Percentiles rank a stretch among this genome's conserved stretches.
Evolutionary conservation across 305 asterid species (phyloP).

Genomic region (Plantago rigida): DNA sequence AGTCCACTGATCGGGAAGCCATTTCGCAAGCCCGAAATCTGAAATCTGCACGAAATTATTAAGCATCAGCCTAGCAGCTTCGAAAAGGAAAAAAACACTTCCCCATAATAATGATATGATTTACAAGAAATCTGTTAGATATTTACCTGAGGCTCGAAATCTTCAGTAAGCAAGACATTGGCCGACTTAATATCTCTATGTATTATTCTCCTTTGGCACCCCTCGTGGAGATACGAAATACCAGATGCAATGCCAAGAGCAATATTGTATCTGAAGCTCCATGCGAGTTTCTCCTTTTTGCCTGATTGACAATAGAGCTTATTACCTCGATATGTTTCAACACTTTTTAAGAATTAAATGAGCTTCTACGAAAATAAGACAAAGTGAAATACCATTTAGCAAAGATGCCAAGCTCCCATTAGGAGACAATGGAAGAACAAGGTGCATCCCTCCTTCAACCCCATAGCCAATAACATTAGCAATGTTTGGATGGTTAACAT

Average conservation of each 20-base stretch:
- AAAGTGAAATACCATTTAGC: slow-evolving; percentile 43
- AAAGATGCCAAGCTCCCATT: slow-evolving; percentile 79
- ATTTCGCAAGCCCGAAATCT: slow-evolving; percentile 91
- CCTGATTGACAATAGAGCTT: slow-evolving; percentile 30
- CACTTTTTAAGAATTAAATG: neutral
- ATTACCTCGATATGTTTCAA: slow-evolving; percentile 4
- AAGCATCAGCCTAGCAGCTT: slow-evolving; percentile 21
- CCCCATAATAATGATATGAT: neutral
- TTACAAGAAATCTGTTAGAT: neutral
- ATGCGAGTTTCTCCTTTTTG: slow-evolving; percentile 46
- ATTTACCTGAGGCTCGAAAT: slow-evolving; percentile 72
- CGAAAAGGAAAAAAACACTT: slow-evolving; percentile 3
- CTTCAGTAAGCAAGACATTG: slow-evolving; percentile 72
- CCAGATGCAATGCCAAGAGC: slow-evolving; percentile 83
- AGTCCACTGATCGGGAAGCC: slow-evolving; percentile 98
- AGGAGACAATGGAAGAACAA: slow-evolving; percentile 86
- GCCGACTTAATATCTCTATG: slow-evolving; percentile 93
- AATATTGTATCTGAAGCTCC: slow-evolving; percentile 54
- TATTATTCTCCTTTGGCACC: slow-evolving; percentile 83
- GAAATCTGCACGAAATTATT: slow-evolving; percentile 56
- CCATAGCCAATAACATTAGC: slow-evolving; percentile 84
- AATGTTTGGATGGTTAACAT: slow-evolving; percentile 81
- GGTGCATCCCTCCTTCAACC: slow-evolving; percentile 97
- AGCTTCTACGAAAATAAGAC: slow-evolving; percentile 14
- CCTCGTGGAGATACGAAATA: slow-evolving; percentile 83